phyloP scores from a whole-genome alignment of 495 filamentous ascomycete genomes.

The Entonaema liquescens region DNA sequence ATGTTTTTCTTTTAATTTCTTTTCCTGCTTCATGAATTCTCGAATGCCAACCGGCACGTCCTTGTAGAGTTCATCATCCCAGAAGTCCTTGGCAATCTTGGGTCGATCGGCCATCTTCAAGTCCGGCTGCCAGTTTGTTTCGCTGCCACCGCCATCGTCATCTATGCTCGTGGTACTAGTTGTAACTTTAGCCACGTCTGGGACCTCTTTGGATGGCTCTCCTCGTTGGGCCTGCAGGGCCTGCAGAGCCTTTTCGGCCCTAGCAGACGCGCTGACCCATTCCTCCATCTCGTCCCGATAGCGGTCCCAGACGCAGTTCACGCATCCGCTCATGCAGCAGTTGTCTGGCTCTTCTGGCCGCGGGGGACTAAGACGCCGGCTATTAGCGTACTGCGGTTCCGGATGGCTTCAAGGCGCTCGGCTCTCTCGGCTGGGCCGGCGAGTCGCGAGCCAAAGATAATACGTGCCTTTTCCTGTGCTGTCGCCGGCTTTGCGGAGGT shows the following conservation, averaged over 20 bases:
- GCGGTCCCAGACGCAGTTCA: slow-evolving; percentile 95
- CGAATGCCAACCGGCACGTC: slow-evolving; percentile 91
- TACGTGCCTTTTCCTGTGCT: slow-evolving; percentile 65
- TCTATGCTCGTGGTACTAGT: slow-evolving; percentile 68
- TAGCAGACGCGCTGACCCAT: slow-evolving; percentile 70
- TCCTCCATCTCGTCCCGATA: slow-evolving; percentile 91
- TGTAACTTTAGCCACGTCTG: slow-evolving; percentile 1
- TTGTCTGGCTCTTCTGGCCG: slow-evolving; percentile 92
- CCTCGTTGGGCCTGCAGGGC: slow-evolving; percentile 32
- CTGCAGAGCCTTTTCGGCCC: slow-evolving; percentile 60
- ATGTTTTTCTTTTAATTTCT: slow-evolving; percentile 83
- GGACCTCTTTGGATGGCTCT: slow-evolving; percentile 4
- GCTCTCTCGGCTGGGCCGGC: slow-evolving; percentile 70
- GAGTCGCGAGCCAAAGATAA: slow-evolving; percentile 81
- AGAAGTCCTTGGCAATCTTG: slow-evolving; percentile 53
- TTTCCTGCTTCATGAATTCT: slow-evolving; percentile 98
- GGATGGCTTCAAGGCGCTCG: slow-evolving; percentile 67
- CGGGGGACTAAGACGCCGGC: slow-evolving; percentile 83
- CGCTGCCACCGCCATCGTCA: slow-evolving; percentile 81
- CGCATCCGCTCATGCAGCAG: slow-evolving; percentile 98
- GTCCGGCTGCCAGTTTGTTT: slow-evolving; percentile 69
- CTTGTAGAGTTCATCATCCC: slow-evolving; percentile 73
- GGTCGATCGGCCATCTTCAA: slow-evolving; percentile 39
- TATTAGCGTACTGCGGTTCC: slow-evolving; percentile 62
- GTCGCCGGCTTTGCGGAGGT: slow-evolving; percentile 48